A percentile compares a stretch with the other conserved stretches of the same genome.
phyloP scores from a whole-genome alignment of 352 stramenopile species.

The Globisporangium alternatum region DNA sequence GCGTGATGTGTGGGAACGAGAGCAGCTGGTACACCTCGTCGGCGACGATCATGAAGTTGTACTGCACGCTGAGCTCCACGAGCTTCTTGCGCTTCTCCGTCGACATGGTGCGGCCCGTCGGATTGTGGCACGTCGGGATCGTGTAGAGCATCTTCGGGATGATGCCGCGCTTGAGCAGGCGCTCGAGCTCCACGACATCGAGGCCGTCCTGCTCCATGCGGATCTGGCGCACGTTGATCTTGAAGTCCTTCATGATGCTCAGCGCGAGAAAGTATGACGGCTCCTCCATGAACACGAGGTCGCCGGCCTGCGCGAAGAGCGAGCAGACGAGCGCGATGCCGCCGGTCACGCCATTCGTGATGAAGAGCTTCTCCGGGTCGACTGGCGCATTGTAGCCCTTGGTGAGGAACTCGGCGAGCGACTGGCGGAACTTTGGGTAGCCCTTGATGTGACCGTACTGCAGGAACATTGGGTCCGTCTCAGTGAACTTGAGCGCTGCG shows the following conservation, averaged over 20 bases:
- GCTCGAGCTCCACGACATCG: conserved; percentile 85
- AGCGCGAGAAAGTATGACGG: conserved; percentile 93
- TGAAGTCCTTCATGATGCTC: conserved; percentile 94
- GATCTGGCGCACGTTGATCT: conserved; percentile 87
- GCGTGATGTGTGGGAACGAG: conserved; percentile 86
- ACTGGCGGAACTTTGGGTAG: conserved; percentile 83
- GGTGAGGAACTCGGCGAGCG: conserved; percentile 73
- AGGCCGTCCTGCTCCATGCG: conserved; percentile 89
- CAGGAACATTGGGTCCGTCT: conserved; percentile 85
- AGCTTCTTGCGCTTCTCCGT: conserved; percentile 84
- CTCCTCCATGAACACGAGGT: conserved; percentile 93
- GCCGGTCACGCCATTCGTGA: conserved; percentile 92
- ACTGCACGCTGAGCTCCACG: conserved; percentile 83
- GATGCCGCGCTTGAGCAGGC: conserved; percentile 66
- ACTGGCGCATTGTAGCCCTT: conserved; percentile 75
- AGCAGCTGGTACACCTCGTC: conserved; percentile 96
- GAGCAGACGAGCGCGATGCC: conserved; percentile 90
- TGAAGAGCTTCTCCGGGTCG: conserved; percentile 85
- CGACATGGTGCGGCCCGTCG: conserved; percentile 87
- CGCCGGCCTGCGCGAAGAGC: conserved; percentile 80
- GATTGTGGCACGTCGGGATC: conserved; percentile 95
- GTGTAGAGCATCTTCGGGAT: conserved; percentile 93
- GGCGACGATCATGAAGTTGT: conserved; percentile 89
- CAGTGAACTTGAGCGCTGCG: conserved; percentile 75
- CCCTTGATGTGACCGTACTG: conserved; percentile 89